phyloP scores from a whole-genome alignment of 108 stramenopile genomes.

The Epipyxis sp. region DNA sequence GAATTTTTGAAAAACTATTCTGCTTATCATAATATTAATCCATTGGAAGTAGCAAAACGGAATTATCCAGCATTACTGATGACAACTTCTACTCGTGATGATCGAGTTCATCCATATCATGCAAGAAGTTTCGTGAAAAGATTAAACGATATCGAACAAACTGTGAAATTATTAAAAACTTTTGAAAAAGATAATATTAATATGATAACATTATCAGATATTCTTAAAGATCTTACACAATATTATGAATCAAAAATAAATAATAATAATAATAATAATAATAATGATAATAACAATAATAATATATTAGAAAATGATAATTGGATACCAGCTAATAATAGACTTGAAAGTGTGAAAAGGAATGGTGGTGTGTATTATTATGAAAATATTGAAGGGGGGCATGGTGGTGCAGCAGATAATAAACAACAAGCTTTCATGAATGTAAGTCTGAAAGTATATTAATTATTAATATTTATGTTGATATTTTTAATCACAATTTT shows the following conservation, averaged over 20 bases:
- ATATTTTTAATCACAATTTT: too few species aligned
- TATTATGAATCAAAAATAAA: too few species aligned
- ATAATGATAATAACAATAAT: too few species aligned
- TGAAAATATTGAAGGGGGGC: conserved; percentile 90
- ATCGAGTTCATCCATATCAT: conserved; percentile 88
- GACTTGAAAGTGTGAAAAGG: not conserved
- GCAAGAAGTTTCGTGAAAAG: conserved; percentile 84
- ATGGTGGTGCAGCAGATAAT: conserved; percentile 82
- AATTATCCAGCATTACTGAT: conserved; percentile 61
- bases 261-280: too few species aligned
- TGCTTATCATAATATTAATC: conserved; percentile 78
- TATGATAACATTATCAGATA: too few species aligned
- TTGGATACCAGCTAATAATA: not conserved
- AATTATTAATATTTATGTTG: too few species aligned
- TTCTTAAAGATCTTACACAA: too few species aligned
- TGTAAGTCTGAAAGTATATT: too few species aligned
- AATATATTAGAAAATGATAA: too few species aligned
- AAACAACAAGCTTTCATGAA: conserved; percentile 74
- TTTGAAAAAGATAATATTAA: too few species aligned
- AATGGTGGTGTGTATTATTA: conserved; percentile 71
- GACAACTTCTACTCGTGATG: conserved; percentile 81
- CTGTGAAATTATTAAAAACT: too few species aligned
- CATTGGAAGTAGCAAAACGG: conserved; percentile 3
- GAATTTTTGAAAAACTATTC: conserved; percentile 77
- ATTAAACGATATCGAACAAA: conserved; percentile 60